Evolutionary conservation across 2,329 filamentous ascomycete species (phyloP), one percentile per base, ranked within the genome.

Genomic region (Penicillium sp.): DNA sequence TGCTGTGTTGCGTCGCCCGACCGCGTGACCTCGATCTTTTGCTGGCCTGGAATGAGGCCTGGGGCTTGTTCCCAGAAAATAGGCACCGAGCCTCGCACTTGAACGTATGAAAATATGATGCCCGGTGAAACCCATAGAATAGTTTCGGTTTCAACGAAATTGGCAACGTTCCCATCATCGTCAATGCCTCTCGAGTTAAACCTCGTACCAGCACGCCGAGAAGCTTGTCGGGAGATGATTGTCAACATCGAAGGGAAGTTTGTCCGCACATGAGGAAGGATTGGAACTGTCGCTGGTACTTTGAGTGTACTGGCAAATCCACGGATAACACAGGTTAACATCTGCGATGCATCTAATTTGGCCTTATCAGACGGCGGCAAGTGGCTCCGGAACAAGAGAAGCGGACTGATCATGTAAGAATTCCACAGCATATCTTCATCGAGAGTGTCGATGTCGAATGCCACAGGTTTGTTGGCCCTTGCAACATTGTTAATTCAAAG

Each of bases 171-270:
- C 14, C 94, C 94, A 69, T 97, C 92, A 71, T 99, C 94, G 69
- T 99, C 94, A 61, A 99, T 96, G 38, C 94, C 94, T 64, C 94
- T 84, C n/a, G 93, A 89, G 72, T 97, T 97, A 80, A 97, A 99
- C 39, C 94, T 85, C 16, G 94, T 99, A 22, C 94, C 94, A 18
- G 94, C 94, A 76, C 93, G 85, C 64, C 87, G 84, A 69, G 92
- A 97, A 2, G 94, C 97, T 37, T 97, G 80, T 32, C 94, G 85
- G 2, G 94, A 97, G 59, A 97, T 94, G 22, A 97, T 81, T 0
- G 92, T 97, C 66, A 99, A 79, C 52, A 85, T 88, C 1, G 92
- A 92, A 0, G 93, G 91, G 62, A 91, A 81, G 3, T 91, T 90
- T 6, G 87, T 86, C 42, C 78, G 83, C 9, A 81, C 78, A 37